Base-by-base conservation (phyloP, 345 rosid species). In the Acer negundo region DNA sequence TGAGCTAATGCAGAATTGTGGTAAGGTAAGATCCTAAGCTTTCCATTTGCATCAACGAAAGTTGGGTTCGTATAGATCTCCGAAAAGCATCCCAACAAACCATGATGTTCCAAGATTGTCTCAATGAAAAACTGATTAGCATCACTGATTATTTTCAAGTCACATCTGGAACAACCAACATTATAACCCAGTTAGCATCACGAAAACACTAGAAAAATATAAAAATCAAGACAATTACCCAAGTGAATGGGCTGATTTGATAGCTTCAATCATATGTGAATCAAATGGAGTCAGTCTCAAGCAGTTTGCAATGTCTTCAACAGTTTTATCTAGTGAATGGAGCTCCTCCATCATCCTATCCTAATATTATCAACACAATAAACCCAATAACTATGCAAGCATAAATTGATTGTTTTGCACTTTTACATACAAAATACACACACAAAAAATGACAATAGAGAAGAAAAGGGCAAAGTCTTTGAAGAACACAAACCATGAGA, bases 311-410 rank as follows among this genome's bases (percentile, higher is more conserved):
- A 94, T 89, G 69, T 92, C 97, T 10, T 80, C 79, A 23, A 78
- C 79, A 3, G 92, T 81, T 79, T 83, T 89, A 44, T 93, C 98
- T 79, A 78, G 97, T 24, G 86, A 84, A 59, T 92, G 91, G 49
- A 94, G 83, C 89, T 94, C 97, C 82, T 12, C 63, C 98, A 94
- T 89, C 97, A 94, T 88, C 86, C 94, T 88, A 83, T 92, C 95
- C 98, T 94, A 78, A 23, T 59, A 68, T 24, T n/a, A 40, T 19
- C 20, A 51, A 73, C 22, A 62, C 40, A 58, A 66, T 63, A 71
- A 26, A 69, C 10, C 49, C 23, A 51, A 31, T 26, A 35, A 63
- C 49, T 46, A 67, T 24, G 15, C 22, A 69, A 76, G 22, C 69
- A 65, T 31, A 35, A 65, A 65, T 9, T 8, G 46, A 46, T 65